These are phyloP conservation scores for Vaccinium macrocarpon DNA, from an alignment of 148 eudicot species.

Conservation along the genomic window DNA sequence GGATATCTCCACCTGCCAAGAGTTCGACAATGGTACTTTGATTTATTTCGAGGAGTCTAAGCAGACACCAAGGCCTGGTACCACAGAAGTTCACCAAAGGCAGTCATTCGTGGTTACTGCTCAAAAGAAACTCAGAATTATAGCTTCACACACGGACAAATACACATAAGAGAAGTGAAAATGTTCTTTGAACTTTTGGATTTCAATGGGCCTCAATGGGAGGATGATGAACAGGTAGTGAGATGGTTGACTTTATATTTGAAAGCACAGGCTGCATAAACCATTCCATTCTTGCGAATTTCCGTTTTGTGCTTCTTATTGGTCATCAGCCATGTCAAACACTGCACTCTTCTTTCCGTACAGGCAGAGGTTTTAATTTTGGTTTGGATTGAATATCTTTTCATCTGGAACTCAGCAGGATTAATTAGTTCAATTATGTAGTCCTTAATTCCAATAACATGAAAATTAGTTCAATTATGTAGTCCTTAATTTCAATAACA, in stretches of 20 bases:
- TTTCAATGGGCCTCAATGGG: not conserved
- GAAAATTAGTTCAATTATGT: too few relatives aligned
- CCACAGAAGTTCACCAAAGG: not conserved
- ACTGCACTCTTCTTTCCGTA: not conserved
- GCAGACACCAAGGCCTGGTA: not conserved
- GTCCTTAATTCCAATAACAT: not conserved
- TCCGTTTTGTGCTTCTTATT: not conserved
- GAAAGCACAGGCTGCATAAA: not conserved
- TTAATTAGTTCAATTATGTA: not conserved
- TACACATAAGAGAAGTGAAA: not conserved
- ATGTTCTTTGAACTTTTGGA: not conserved
- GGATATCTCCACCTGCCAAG: not conserved
- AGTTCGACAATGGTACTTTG: not conserved
- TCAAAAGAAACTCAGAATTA: not conserved
- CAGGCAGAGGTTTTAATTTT: not conserved
- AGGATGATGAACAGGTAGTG: not conserved
- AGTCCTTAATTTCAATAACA: not conserved
- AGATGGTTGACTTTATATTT: not conserved
- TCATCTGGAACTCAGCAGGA: not conserved
- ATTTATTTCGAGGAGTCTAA: not conserved
- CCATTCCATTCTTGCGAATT: not conserved
- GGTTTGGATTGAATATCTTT: not conserved
- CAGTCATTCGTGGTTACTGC: not conserved
- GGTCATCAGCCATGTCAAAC: not conserved
- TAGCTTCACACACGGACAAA: not conserved